Base-by-base conservation (phyloP, 768 basidiomycete species). In the Cystoderma amianthinum region DNA sequence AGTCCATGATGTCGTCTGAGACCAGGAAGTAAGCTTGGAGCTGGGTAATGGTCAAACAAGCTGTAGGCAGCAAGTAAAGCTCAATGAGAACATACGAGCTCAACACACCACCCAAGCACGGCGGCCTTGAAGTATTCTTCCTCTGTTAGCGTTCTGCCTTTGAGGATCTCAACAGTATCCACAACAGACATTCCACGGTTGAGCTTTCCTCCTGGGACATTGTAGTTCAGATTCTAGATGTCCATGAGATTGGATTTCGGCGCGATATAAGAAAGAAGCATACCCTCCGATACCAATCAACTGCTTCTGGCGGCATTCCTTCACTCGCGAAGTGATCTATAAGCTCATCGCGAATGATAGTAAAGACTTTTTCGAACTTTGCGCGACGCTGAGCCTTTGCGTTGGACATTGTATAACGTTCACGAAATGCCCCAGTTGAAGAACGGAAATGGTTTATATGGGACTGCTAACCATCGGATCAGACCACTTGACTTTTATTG, bases 11-110 rank as follows among this genome's bases (percentile, higher is more conserved):
- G 62, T 98, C 95, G 63, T 99, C 91, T 3, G 90, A 77, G 42
- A 96, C 91, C 42, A 98, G 80, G 82, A 98, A 97, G 65, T 85
- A 96, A 0, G 92, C 93, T 82, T 98, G 95, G 5, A 99, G 78
- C 91, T 95, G 53, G 5, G 17, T 12, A 41, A 24, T 11, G 22
- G n/a, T 32, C 13, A 22, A 38, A 18, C 34, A 18, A 22, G 20
- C 36, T 19, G 17, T 10, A 11, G 18, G 4, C 30, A 24, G 21
- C 2, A 15, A 35, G 10, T 15, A 30, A 36, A 16, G 11, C 15
- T n/a, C 4, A 12, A n/a, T n/a, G n/a, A n/a, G n/a, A n/a, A 74
- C 89, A 50, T 47, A 94, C 94, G 46, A 97, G 71, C 64, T 98
- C 95, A 51, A 99, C 81, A 61, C 87, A 84, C 95, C 95, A 98